phyloP scores from a whole-genome alignment of 2,329 filamentous ascomycete species.

The Piedraia hortae region DNA sequence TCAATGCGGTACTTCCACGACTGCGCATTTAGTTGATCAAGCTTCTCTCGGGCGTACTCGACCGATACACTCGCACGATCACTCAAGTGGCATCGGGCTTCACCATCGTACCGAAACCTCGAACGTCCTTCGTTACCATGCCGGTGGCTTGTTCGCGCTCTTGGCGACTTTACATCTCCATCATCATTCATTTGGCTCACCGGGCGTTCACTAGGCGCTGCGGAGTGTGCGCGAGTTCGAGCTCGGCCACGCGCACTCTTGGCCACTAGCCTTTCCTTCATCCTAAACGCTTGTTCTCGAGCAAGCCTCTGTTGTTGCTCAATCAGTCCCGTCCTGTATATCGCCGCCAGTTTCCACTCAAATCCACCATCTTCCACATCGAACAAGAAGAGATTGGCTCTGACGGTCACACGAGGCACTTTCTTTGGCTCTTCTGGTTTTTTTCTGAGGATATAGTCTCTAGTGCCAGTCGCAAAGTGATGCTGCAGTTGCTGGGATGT shows the following conservation, averaged over 20 bases:
- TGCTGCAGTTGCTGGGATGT: slow-evolving; percentile 77
- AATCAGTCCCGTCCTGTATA: slow-evolving; percentile 65
- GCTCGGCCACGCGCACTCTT: slow-evolving; percentile 26
- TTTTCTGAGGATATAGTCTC: slow-evolving; percentile 72
- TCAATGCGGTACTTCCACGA: slow-evolving; percentile 88
- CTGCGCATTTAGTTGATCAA: slow-evolving; percentile 59
- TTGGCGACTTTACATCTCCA: slow-evolving; percentile 1
- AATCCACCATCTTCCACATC: slow-evolving; percentile 91
- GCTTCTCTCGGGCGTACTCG: slow-evolving; percentile 44
- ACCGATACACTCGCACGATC: slow-evolving; percentile 44
- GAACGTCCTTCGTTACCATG: too few relatives aligned
- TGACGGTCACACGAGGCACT: slow-evolving; percentile 62
- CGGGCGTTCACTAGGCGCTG: slow-evolving; percentile 17
- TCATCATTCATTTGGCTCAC: slow-evolving; percentile 5
- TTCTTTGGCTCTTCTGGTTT: slow-evolving; percentile 60
- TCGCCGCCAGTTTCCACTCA: slow-evolving; percentile 87
- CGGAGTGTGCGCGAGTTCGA: slow-evolving; percentile 25
- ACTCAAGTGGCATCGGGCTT: slow-evolving; percentile 44
- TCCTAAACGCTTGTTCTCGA: slow-evolving; percentile 62
- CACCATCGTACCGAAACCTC: slow-evolving; percentile 44
- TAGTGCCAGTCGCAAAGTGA: slow-evolving; percentile 62
- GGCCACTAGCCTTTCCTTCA: slow-evolving; percentile 69
- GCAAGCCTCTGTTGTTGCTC: slow-evolving; percentile 79
- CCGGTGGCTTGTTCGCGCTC: slow-evolving; percentile 9
- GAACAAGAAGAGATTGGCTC: slow-evolving; percentile 58